Conservation (phyloP, 768 basidiomycete species). For the Lactifluus volemus region DNA sequence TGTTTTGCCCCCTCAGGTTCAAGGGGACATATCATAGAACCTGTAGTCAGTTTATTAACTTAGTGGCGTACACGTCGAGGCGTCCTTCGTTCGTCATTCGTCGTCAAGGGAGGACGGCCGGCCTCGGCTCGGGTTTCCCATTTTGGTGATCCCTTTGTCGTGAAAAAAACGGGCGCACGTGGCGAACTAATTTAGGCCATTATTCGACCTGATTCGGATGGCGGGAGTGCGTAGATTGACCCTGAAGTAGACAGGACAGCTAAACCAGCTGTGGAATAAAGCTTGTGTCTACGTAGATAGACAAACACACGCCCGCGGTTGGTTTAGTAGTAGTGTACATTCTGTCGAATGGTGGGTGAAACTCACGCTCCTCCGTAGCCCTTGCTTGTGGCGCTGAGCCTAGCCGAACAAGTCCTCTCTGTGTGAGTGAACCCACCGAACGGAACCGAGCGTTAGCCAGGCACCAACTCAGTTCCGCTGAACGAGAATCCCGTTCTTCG, state of each 20-base stretch:
- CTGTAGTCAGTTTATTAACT: no score
- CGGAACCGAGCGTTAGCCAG: background rate
- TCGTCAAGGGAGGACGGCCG: no score
- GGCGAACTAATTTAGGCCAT: conserved; percentile 9
- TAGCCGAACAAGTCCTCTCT: background rate
- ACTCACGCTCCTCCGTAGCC: no score
- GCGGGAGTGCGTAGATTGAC: background rate
- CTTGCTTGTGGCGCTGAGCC: background rate
- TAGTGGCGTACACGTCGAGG: no score
- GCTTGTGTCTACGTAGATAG: background rate
- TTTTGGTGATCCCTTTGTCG: conserved; percentile 14
- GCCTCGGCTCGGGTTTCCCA: background rate
- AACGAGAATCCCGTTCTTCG: background rate
- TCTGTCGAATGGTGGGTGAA: background rate
- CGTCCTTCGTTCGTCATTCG: no score
- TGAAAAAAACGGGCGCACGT: background rate
- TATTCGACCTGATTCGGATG: background rate
- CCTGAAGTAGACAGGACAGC: background rate
- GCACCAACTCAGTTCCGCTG: conserved; percentile 1
- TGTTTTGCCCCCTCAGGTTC: no score
- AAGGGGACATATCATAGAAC: no score
- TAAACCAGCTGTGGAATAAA: conserved; percentile 14
- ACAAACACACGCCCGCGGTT: background rate
- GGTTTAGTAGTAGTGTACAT: background rate
- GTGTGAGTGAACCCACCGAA: background rate